Evolutionary conservation across 2,329 filamentous ascomycete species (phyloP), one percentile per base, ranked within the genome.

Genomic region (Shiraia bambusicola): DNA sequence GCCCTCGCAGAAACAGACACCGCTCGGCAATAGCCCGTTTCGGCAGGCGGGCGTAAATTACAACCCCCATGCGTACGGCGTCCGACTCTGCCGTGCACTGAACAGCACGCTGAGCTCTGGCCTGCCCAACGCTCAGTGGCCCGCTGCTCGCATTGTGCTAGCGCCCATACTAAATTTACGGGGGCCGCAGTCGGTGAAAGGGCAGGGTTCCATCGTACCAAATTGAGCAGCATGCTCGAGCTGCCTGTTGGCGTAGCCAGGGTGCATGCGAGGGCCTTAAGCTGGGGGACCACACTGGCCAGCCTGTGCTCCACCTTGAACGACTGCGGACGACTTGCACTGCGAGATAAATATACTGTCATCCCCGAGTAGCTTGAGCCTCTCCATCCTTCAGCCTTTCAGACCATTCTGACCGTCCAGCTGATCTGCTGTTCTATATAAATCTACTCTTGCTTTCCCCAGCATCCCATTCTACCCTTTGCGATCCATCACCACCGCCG

Each of bases 321-420:
- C 48, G 51, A 58, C 56, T 60, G 55, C 56, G 53, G 46, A 59
- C 45, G 45, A 47, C 30, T 36, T 37, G 40, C 44, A 58, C 48
- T 45, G 55, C 54, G 44, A 60, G 57, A 60, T 60, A 60, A 59
- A 60, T 60, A 60, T 54, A 59, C 54, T 49, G 44, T 49, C 40
- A 37, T 52, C 50, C 55, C 57, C 57, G 52, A 47, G 36, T 53
- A 35, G 47, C 47, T 42, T 51, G 27, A 55, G 45, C 47, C 60
- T 60, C 57, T 42, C 50, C 49, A 30, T 40, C 41, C 44, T 54
- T 50, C 44, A 38, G 46, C 44, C 49, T 51, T 38, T 37, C 26
- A 45, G 24, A 44, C 37, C 48, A 34, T 47, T 50, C 44, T n/a
- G n/a, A n/a, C n/a, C n/a, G n/a, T n/a, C n/a, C n/a, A n/a, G 42